A percentile compares a stretch with the other conserved stretches of the same genome.
Conservation (phyloP, 768 basidiomycete genomes). For the Amanita pseudoporphyria region DNA sequence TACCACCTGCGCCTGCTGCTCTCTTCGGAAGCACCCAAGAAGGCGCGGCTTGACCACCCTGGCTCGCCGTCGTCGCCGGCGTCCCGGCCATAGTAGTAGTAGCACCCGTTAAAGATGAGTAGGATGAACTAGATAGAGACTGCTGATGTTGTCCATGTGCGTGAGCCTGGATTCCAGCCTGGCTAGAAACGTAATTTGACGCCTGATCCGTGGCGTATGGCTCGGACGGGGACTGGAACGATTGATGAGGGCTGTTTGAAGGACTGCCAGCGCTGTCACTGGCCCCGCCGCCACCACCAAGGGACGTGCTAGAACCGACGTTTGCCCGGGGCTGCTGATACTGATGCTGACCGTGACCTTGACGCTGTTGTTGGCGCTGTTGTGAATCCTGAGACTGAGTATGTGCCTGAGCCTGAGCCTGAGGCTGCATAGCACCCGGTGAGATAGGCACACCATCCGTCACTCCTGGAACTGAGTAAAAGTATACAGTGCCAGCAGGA, state of each 20-base stretch:
- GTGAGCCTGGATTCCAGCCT: too few species aligned
- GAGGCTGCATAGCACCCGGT: constrained; percentile 7
- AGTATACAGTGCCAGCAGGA: constrained; percentile 69
- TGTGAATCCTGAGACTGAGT: too few species aligned
- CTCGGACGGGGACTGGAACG: neutral
- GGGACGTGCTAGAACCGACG: constrained; percentile 1
- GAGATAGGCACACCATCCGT: constrained; percentile 27
- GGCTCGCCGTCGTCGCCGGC: constrained; percentile 9
- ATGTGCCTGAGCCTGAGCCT: too few species aligned
- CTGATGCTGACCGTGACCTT: constrained; percentile 8
- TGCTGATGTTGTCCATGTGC: neutral
- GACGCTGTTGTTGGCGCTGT: constrained; percentile 11
- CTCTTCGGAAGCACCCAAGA: constrained; percentile 41
- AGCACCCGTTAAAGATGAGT: constrained; percentile 4
- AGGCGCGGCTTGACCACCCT: constrained; percentile 16
- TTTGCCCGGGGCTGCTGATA: constrained; percentile 11
- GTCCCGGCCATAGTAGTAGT: constrained; percentile 7
- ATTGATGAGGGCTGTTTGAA: neutral
- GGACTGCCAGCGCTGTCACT: neutral
- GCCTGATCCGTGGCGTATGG: too few species aligned
- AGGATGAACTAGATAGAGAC: neutral
- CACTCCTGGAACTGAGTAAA: constrained; percentile 68
- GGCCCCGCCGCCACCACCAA: neutral
- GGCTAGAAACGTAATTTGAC: too few species aligned
- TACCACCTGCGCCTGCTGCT: neutral